Evolutionary conservation across 805 yeast species (phyloP), one percentile per base, ranked within the genome.

Genomic region (Cyberlindnera meyerae): DNA sequence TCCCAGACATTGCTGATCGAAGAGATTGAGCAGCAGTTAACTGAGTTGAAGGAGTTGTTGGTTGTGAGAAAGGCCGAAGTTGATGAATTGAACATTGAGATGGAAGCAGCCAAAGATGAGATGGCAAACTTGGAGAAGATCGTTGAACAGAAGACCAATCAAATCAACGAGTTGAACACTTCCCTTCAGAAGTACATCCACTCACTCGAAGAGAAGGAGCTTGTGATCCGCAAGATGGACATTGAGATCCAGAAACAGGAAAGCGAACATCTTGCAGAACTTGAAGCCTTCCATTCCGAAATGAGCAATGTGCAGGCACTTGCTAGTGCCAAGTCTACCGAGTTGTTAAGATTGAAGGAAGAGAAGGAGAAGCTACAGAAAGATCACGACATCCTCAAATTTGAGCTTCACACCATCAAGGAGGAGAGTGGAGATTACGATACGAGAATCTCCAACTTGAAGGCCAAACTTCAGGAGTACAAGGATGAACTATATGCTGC

Each of bases 191-290:
- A 43, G 14, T 40, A 43, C 21, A 40, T 32, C 3, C 35, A 34
- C 12, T 34, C 33, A 11, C 27, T 56, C 37, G 34, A 45, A 28
- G 36, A 47, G 42, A 40, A 57, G 42, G 44, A 39, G 33, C 25
- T 37, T 43, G 32, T 38, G 37, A 21, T 65, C 43, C 40, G 43
- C 47, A 36, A 63, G 42, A 20, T 57, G 9, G 63, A 63, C 11
- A 33, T 38, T 37, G 32, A 61, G 46, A 20, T 49, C 43, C 44
- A 66, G 54, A 51, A 53, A 47, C 49, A 55, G 13, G 68, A 65
- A 31, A 50, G 55, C 8, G 63, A 62, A n/a, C 64, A 64, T 37
- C 27, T 64, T 14, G 49, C 56, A 7, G 69, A 65, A 34, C 44
- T 63, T 20, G 68, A 61, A 40, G 43, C 55, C 11, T 46, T 62